Base-by-base conservation (phyloP, 2,329 filamentous ascomycete species). In the Cladophialophora chaetospira region DNA sequence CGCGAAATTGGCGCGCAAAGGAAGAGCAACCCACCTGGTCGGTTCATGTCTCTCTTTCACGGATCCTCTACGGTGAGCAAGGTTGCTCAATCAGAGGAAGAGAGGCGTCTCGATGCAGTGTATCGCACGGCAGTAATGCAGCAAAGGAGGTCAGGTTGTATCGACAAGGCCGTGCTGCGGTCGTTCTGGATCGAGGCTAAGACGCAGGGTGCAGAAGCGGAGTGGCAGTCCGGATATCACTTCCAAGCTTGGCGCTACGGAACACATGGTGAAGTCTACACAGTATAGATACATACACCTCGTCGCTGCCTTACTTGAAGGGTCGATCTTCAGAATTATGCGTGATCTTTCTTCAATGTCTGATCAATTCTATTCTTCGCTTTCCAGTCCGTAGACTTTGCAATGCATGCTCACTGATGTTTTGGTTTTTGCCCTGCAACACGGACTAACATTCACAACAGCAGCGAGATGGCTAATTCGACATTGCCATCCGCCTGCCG, bases 401-500 rank as follows among this genome's bases (percentile, higher is more conserved):
- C 13, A 13, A 11, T 4, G 38, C 19, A 17, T 26, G 11, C 10
- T 15, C n/a, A 33, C 29, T 33, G 6, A 8, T 33, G 13, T 13
- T 33, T 33, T 33, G 48, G 35, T 51, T 33, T 19, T 29, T 43
- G 4, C 35, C 25, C 25, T 29, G 6, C 3, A 19, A 43, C n/a
- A 23, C 11, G 25, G 21, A 35, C 54, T 35, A 62, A 23, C n/a
- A n/a, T n/a, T n/a, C n/a, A n/a, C n/a, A 62, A 47, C 46, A 97
- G 81, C 61, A 96, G 79, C 46, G 88, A 86, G 44, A 91, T 92
- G n/a, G 93, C 93, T 62, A 87, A 84, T 61, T 97, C 90, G 5
- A 97, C 84, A 68, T 97, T 89, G 17, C 94, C 93, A 17, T 86
- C 86, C 13, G 89, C 89, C 26, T 90, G 89, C 67, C 91, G 84